Evolutionary conservation across 441 rosid species (phyloP).

Genomic region (Gossypium laxum): DNA sequence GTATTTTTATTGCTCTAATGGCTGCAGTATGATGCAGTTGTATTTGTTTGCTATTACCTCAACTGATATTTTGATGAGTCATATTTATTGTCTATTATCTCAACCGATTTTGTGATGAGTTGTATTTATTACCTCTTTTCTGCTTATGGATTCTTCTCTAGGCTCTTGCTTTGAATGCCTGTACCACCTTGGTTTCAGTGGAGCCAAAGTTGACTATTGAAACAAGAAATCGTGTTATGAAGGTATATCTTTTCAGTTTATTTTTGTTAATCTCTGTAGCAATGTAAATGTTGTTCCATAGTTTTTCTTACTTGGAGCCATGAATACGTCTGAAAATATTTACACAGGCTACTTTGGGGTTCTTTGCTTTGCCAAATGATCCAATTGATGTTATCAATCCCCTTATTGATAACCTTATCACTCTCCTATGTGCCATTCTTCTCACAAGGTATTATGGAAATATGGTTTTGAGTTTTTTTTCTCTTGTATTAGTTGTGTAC

Average conservation of each 20-base stretch:
- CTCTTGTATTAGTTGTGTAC: background rate
- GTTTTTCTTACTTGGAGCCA: conserved; percentile 5
- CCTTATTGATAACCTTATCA: conserved; percentile 83
- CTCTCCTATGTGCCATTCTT: conserved; percentile 96
- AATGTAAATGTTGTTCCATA: background rate
- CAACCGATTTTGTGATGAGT: background rate
- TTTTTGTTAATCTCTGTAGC: background rate
- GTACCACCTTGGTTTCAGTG: conserved; percentile 94
- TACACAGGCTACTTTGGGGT: conserved; percentile 96
- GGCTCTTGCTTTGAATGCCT: conserved; percentile 95
- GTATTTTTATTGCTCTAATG: conserved; percentile 32
- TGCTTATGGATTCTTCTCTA: conserved; percentile 31
- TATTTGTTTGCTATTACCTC: background rate
- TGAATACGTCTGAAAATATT: conserved; percentile 15
- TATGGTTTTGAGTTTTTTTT: background rate
- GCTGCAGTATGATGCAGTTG: conserved; percentile 6
- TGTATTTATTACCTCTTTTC: background rate
- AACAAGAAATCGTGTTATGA: conserved; percentile 87
- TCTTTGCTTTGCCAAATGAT: conserved; percentile 89
- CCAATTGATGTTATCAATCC: conserved; percentile 80
- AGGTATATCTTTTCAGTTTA: conserved; percentile 42
- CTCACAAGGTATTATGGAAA: conserved; percentile 66
- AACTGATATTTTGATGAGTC: background rate
- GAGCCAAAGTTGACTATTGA: conserved; percentile 92
- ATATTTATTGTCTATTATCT: background rate